Base-by-base conservation (phyloP, 176 grass and related monocot genomes). In the Oryza coarctata region DNA sequence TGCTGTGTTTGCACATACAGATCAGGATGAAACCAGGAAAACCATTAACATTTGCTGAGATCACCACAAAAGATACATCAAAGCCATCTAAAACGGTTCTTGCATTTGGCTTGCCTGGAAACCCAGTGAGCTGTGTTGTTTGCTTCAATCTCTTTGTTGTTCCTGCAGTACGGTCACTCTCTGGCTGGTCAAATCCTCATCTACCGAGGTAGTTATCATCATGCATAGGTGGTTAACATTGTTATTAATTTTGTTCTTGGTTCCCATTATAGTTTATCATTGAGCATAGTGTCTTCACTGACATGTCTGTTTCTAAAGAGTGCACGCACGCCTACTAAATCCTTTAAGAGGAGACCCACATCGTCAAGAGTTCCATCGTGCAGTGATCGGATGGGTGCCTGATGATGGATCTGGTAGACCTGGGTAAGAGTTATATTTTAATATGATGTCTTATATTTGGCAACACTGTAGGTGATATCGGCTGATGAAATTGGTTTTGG, bases 101-200 rank as follows among this genome's bases (percentile, higher is more conserved):
- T 47, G 85, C 93, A 78, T 95, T 99, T 88, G 96, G 96, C 39
- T 95, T 99, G 88, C 96, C 96, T 86, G 96, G 93, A 87, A 99
- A 99, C 76, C 96, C 96, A 60, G 96, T 93, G 63, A 95, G 96
- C 60, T 95, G 93, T 85, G 88, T 95, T 80, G 93, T 98, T 83
- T 89, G 96, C 87, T 99, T 99, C 73, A 89, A 93, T 85, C 40
- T 95, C 63, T 99, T 99, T 87, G 93, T 88, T 63, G 78, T 95
- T 69, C 96, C 96, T 81, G 83, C 88, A 88, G 90, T 99, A 83
- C 87, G 83, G 20, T 83, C 87, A 12, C 64, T 99, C 44, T 95
- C 87, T 71, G 87, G 93, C 38, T 95, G 90, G 96, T 86, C 76
- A 27, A 90, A 95, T 88, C 91, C 93, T 80, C 76, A 95, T 40